Evolutionary conservation across 345 rosid genomes (phyloP).

Genomic region (Brassica incana): DNA sequence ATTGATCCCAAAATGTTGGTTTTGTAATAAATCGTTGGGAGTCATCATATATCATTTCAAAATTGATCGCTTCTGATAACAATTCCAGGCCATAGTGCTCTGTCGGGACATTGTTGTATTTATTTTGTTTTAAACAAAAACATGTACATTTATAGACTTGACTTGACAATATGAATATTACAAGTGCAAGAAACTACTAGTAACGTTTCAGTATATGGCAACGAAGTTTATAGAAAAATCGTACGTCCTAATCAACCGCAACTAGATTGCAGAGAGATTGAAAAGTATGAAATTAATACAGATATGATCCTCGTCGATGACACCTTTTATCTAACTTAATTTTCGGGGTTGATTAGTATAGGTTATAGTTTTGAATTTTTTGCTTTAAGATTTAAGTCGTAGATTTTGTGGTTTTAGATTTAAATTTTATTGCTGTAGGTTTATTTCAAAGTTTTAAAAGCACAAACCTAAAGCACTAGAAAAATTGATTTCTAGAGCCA

Average conservation of each 20-base stretch:
- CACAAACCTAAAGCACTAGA: too few relatives aligned
- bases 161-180: constrained; percentile 4
- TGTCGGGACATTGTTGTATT: constrained; percentile 27
- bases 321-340: neutral
- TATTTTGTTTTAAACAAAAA: neutral
- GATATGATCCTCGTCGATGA: neutral
- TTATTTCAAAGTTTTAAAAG: too few relatives aligned
- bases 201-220: neutral
- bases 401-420: too few relatives aligned
- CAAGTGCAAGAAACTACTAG: neutral
- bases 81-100: constrained; percentile 23
- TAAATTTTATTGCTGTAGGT: too few relatives aligned
- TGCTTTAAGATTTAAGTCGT: too few relatives aligned
- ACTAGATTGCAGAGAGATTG: neutral
- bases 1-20: constrained; percentile 34
- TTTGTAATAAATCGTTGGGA: constrained; percentile 23
- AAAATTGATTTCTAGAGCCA: too few relatives aligned
- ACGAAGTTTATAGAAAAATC: neutral
- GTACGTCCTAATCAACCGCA: neutral
- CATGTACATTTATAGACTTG: constrained; percentile 7
- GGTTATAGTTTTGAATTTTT: too few relatives aligned
- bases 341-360: too few relatives aligned
- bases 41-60: constrained; percentile 20
- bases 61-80: constrained; percentile 21
- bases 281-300: neutral